A percentile compares a stretch with the other conserved stretches of the same genome.
Conservation (phyloP, 2,329 filamentous ascomycete species). For the Mariannaea elegans region DNA sequence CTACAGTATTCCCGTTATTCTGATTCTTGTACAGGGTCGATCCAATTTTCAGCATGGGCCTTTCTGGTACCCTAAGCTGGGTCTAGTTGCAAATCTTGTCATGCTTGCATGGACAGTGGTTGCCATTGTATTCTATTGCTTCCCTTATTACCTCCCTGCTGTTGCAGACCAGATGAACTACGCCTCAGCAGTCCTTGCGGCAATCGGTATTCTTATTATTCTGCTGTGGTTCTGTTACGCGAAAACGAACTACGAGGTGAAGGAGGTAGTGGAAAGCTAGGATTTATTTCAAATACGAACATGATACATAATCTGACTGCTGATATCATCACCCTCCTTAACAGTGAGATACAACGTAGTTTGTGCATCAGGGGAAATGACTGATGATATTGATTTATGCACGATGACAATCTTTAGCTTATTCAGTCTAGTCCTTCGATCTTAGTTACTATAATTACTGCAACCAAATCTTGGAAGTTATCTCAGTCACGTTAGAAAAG, state of each 20-base stretch:
- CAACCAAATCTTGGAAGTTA: too few species aligned
- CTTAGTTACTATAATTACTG: too few species aligned
- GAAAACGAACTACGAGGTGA: background rate
- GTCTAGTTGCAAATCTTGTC: constrained; percentile 35
- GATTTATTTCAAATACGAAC: too few species aligned
- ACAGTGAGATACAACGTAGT: too few species aligned
- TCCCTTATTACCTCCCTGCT: constrained; percentile 36
- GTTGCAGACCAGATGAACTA: constrained; percentile 39
- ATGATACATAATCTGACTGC: too few species aligned
- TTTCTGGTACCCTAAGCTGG: constrained; percentile 40
- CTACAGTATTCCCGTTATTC: constrained; percentile 39
- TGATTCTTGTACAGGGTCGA: constrained; percentile 34
- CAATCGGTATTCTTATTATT: background rate
- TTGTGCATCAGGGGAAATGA: too few species aligned
- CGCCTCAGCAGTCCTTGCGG: constrained; percentile 23
- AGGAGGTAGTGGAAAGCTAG: too few species aligned
- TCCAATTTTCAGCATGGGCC: constrained; percentile 39
- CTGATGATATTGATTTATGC: too few species aligned
- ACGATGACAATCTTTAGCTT: too few species aligned
- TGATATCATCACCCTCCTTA: too few species aligned
- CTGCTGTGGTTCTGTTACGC: background rate
- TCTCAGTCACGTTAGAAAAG: too few species aligned
- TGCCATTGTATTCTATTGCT: constrained; percentile 40
- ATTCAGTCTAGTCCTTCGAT: too few species aligned
- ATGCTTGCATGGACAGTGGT: constrained; percentile 37